phyloP scores from a whole-genome alignment of 1,139 yeast genomes.

The Pichia sp. region DNA sequence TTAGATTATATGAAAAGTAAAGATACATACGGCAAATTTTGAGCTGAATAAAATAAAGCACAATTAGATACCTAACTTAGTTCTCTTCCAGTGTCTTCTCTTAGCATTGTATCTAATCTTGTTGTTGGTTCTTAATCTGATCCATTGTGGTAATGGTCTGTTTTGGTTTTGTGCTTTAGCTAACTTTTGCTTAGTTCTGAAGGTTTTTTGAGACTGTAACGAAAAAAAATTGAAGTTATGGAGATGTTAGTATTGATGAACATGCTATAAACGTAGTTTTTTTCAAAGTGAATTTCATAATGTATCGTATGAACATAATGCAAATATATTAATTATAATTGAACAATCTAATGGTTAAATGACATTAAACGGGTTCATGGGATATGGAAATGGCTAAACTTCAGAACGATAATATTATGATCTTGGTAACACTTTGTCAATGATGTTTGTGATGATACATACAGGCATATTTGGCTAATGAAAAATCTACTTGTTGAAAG shows the following conservation, averaged over 20 bases:
- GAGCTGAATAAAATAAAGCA: background rate
- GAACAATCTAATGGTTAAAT: too few relatives aligned
- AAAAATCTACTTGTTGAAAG: background rate
- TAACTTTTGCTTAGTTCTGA: conserved; percentile 97
- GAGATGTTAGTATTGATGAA: conserved; percentile 7
- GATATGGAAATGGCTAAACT: background rate
- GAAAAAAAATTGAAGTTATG: background rate
- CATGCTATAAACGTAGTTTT: background rate
- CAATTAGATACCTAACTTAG: conserved; percentile 92
- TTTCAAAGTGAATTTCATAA: background rate
- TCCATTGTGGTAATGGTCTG: conserved; percentile 99
- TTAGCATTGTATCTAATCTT: conserved; percentile 98
- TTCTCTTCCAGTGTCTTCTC: conserved; percentile 99
- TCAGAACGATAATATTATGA: background rate
- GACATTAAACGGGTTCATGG: background rate
- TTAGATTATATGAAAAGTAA: background rate
- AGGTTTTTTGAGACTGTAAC: conserved; percentile 85
- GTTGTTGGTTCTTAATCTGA: conserved; percentile 98
- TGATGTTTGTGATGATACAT: background rate
- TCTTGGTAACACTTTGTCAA: background rate
- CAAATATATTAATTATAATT: background rate
- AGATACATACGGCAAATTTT: background rate
- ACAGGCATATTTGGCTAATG: conserved; percentile 8
- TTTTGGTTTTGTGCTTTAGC: conserved; percentile 99
- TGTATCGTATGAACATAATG: background rate